Base-by-base conservation (phyloP, 345 rosid species). In the Trapa bicornis region DNA sequence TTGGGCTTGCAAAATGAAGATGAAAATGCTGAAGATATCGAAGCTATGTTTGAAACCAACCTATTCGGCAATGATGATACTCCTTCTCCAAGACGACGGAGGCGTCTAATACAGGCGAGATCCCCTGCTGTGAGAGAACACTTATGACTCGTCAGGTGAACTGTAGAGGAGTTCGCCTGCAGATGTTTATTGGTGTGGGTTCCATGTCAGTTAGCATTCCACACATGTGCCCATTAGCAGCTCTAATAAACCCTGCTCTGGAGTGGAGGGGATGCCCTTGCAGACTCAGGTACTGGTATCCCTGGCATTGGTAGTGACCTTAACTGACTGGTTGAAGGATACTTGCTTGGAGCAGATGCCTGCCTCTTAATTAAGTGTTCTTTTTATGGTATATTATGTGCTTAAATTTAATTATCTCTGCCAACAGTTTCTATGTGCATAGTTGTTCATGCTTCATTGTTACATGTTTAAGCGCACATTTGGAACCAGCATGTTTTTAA, bases 1-100 rank as follows among this genome's bases (percentile, higher is more conserved):
- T 72, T 87, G 80, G 93, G 93, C 68, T 74, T 89, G 64, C 96
- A 86, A 68, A 89, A 85, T 62, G 86, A 83, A 3, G 83, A 78
- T 6, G 81, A 70, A 2, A 77, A 78, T 38, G 83, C 80, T 56
- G 64, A 72, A 38, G 75, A 62, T 41, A 67, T 38, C 42, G 71
- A 72, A 48, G 71, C 39, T 47, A 61, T 67, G 32, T 37, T 84
- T 37, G 71, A 67, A 16, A 41, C 85, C 77, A 87, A 69, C 47
- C 68, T 82, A 63, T 71, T 81, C 22, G 82, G 86, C 61, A 83
- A 87, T 61, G 74, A 77, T 70, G 76, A 77, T 33, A 80, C 83
- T 70, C 85, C 81, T 62, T 62, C 75, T 70, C 91, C 93, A 53
- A 89, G 98, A 73, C 80, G 86, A 66, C 81, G 89, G 33, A 66